These are phyloP conservation scores for Clonostachys chloroleuca DNA, from an alignment of 2,329 filamentous ascomycete genomes.

Conservation along the genomic window DNA sequence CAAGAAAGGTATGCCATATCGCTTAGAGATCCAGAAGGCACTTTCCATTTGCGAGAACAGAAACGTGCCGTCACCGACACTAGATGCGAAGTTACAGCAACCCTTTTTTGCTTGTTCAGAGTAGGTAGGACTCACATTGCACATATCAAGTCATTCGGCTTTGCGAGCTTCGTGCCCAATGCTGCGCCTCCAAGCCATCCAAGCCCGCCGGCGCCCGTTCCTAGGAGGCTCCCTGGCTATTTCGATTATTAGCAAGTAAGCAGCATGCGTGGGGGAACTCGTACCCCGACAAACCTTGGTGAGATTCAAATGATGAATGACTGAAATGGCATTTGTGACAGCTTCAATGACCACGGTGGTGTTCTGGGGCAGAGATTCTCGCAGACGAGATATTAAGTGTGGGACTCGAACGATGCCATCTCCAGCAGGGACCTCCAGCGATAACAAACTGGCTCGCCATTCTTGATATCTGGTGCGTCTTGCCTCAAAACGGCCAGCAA, in stretches of 20 bases:
- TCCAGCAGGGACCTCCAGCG: too few species aligned
- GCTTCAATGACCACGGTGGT: slow-evolving; percentile 74
- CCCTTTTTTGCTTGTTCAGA: too few species aligned
- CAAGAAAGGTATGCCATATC: slow-evolving; percentile 49
- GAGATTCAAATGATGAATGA: too few species aligned
- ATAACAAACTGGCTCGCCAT: too few species aligned
- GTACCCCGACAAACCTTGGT: too few species aligned
- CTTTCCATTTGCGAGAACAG: slow-evolving; percentile 49
- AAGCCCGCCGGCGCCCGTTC: slow-evolving; percentile 68
- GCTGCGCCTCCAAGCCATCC: slow-evolving; percentile 76
- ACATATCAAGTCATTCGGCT: slow-evolving; percentile 10
- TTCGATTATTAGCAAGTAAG: too few species aligned
- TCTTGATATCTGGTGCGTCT: too few species aligned
- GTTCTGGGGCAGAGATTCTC: slow-evolving; percentile 17
- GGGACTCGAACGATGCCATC: too few species aligned
- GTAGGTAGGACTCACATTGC: too few species aligned
- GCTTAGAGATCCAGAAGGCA: slow-evolving; percentile 50
- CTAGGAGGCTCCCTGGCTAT: slow-evolving; percentile 9
- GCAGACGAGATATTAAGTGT: slow-evolving; percentile 2
- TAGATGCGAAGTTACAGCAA: too few species aligned
- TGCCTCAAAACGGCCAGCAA: slow-evolving; percentile 11
- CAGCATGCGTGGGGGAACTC: too few species aligned
- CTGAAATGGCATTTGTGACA: slow-evolving; percentile 56
- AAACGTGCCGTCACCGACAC: slow-evolving; percentile 52
- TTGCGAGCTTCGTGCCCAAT: slow-evolving; percentile 69